Conservation (phyloP, 306 rosid genomes). For the Hippophae gyantsensis region DNA sequence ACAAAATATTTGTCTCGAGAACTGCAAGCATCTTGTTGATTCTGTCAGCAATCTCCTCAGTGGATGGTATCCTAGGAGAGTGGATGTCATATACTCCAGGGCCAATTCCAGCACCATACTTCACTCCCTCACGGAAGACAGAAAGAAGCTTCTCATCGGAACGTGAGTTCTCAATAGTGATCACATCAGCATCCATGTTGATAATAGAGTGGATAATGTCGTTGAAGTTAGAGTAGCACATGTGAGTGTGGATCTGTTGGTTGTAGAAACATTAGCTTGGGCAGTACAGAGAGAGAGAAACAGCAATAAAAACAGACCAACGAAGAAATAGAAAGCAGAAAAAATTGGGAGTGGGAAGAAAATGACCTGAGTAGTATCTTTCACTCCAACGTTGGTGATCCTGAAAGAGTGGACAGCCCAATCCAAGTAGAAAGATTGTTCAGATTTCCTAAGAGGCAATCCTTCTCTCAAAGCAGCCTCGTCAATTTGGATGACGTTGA, state of each 20-base stretch:
- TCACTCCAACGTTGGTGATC: conserved; percentile 69
- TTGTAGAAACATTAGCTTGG: not conserved
- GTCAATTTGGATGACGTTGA: conserved; percentile 74
- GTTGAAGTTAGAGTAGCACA: conserved; percentile 94
- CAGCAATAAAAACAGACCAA: not conserved
- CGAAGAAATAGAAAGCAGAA: not conserved
- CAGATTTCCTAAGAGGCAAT: conserved; percentile 76
- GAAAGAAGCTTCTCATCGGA: conserved; percentile 87
- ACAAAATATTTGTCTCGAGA: conserved; percentile 82
- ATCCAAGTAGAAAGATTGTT: conserved; percentile 74
- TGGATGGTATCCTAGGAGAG: conserved; percentile 87
- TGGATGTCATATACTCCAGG: conserved; percentile 94
- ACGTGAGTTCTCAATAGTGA: conserved; percentile 91
- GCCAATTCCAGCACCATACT: conserved; percentile 92
- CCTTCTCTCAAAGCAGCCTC: conserved; percentile 97
- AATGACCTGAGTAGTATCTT: conserved; percentile 72
- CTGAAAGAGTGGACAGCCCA: conserved; percentile 98
- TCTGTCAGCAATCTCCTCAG: conserved; percentile 84
- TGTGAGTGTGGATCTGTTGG: conserved; percentile 88
- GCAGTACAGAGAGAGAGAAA: not conserved
- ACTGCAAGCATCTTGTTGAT: conserved; percentile 95
- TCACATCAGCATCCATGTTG: conserved; percentile 87
- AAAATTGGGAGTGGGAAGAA: not conserved
- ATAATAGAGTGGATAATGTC: conserved; percentile 91
- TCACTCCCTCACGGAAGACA: conserved; percentile 95